A percentile compares a stretch with the other conserved stretches of the same genome.
These are phyloP conservation scores for Senecio squalidus DNA, from an alignment of 140 eudicot species.

Conservation along the genomic window DNA sequence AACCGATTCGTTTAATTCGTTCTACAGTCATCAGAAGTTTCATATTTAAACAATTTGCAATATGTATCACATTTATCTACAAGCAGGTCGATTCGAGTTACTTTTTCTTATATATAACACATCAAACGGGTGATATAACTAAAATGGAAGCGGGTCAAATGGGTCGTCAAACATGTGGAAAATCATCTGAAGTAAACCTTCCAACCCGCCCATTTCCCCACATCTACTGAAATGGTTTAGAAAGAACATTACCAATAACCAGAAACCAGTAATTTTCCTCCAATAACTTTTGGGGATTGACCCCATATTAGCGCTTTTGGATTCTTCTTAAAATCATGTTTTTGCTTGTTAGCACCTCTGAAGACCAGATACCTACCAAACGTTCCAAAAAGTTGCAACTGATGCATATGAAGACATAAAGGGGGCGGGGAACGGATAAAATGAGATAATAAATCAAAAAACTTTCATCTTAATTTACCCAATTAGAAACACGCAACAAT, in stretches of 20 bases:
- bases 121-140: too few species aligned
- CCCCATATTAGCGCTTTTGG: conserved; percentile 95
- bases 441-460: not conserved
- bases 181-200: too few species aligned
- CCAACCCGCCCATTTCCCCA: too few species aligned
- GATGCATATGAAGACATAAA: conserved; percentile 14
- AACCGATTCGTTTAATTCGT: not conserved
- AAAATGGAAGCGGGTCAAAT: too few species aligned
- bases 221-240: too few species aligned
- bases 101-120: too few species aligned
- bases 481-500: conserved; percentile 63
- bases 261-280: conserved; percentile 87
- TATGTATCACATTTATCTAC: too few species aligned
- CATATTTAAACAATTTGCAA: not conserved
- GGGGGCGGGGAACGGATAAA: not conserved
- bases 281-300: conserved; percentile 72
- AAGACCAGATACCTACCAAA: conserved; percentile 63
- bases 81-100: too few species aligned
- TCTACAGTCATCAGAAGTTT: not conserved
- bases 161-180: too few species aligned
- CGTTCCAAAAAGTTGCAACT: not conserved
- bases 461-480: conserved; percentile 44
- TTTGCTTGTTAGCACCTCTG: conserved; percentile 97
- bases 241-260: conserved; percentile 70
- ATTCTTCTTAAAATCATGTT: conserved; percentile 79